Percentiles rank a stretch among this genome's conserved stretches.
phyloP scores from a whole-genome alignment of 148 eudicot genomes.

The Fagopyrum tataricum region DNA sequence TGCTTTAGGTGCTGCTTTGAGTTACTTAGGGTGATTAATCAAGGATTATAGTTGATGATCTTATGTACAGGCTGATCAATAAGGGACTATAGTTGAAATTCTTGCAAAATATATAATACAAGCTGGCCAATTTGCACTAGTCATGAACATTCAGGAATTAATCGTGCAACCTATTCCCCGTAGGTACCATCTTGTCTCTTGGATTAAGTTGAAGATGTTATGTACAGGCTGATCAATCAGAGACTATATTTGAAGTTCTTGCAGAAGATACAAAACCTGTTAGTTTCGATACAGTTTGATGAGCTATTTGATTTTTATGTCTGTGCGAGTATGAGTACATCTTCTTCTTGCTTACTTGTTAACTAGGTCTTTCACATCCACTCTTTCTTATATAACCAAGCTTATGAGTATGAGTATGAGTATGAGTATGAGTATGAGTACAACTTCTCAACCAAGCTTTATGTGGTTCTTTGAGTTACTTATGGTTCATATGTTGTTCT shows the following conservation, averaged over 20 bases:
- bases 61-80: too few relatives aligned
- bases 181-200: not conserved
- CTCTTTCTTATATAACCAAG: constrained; percentile 40
- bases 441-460: constrained; percentile 17
- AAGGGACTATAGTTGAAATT: too few relatives aligned
- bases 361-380: constrained; percentile 30
- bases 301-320: constrained; percentile 3
- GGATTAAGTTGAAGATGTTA: not conserved
- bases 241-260: constrained; percentile 38
- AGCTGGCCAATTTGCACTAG: too few relatives aligned
- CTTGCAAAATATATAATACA: too few relatives aligned
- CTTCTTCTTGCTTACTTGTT: not conserved
- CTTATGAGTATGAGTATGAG: too few relatives aligned
- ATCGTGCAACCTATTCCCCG: not conserved
- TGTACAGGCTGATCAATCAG: constrained; percentile 37
- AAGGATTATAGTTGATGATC: too few relatives aligned
- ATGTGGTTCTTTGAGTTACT: too few relatives aligned
- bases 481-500: not conserved
- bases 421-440: too few relatives aligned
- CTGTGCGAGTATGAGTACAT: not conserved
- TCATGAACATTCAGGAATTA: too few relatives aligned
- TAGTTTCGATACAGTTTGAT: constrained; percentile 37
- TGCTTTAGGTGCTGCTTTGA: too few relatives aligned
- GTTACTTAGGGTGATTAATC: too few relatives aligned
- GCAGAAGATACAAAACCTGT: constrained; percentile 54